phyloP scores from a whole-genome alignment of 768 basidiomycete species.

The Suillus ampliporus region DNA sequence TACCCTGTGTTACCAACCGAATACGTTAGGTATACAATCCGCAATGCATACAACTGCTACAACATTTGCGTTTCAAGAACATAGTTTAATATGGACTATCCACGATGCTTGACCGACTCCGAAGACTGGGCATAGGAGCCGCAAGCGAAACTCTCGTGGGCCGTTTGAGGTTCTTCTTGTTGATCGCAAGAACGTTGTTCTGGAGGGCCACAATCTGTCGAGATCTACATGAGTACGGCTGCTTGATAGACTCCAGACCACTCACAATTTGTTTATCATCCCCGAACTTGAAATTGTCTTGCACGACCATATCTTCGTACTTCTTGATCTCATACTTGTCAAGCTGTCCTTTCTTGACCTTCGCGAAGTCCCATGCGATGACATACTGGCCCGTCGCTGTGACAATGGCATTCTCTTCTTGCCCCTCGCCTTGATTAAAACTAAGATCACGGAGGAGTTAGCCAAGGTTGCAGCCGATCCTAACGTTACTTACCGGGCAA shows the following conservation, averaged over 20 bases:
- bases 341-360: conserved; percentile 89
- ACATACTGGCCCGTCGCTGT: conserved; percentile 93
- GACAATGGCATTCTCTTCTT: conserved; percentile 93
- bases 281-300: conserved; percentile 97
- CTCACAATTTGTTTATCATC: conserved; percentile 95
- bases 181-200: conserved; percentile 91
- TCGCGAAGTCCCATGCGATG: conserved; percentile 96
- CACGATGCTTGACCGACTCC: conserved; percentile 68
- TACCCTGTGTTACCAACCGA: conserved; percentile 10
- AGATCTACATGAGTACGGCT: conserved; percentile 12
- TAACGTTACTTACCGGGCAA: conserved; percentile 72
- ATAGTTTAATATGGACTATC: conserved; percentile 61
- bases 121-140: conserved; percentile 46
- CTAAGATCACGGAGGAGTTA: conserved; percentile 45
- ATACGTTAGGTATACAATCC: conserved; percentile 24
- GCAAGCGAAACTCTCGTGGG: conserved; percentile 79
- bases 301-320: conserved; percentile 93
- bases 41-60: conserved; percentile 15
- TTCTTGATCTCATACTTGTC: conserved; percentile 97
- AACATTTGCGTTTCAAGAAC: conserved; percentile 10
- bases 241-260: neutral
- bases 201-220: conserved; percentile 91
- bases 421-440: conserved; percentile 90
- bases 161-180: conserved; percentile 90
- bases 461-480: conserved; percentile 11